These are phyloP conservation scores for Helenozyma rhizophorensis DNA, from an alignment of 805 yeast species.

Conservation along the genomic window DNA sequence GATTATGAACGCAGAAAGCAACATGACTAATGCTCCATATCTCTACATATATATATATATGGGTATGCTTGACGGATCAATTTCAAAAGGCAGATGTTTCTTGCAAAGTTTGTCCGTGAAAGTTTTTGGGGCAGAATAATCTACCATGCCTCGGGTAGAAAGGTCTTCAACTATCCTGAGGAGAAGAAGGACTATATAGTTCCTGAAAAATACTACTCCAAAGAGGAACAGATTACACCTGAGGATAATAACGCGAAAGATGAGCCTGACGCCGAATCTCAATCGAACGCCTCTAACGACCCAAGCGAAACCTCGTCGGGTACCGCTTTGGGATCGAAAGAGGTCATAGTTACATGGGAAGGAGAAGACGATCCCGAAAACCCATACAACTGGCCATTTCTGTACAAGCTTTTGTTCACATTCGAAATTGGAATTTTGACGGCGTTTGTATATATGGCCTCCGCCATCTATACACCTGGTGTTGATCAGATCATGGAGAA, in stretches of 20 bases:
- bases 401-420: conserved; percentile 35
- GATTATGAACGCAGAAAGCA: no score
- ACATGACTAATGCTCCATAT: no score
- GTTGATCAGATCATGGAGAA: conserved; percentile 40
- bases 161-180: conserved; percentile 20
- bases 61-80: no score
- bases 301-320: no score
- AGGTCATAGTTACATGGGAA: conserved; percentile 27
- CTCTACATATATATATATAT: no score
- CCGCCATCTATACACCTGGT: conserved; percentile 55
- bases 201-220: conserved; percentile 27
- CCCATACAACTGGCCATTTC: conserved; percentile 53
- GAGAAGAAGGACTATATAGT: conserved; percentile 25
- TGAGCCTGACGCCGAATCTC: no score
- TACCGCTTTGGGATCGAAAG: no score
- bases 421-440: conserved; percentile 43
- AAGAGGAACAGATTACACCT: background rate
- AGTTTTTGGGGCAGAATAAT: conserved; percentile 25
- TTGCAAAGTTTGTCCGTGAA: conserved; percentile 21
- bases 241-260: background rate
- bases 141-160: conserved; percentile 25
- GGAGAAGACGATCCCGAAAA: conserved; percentile 49
- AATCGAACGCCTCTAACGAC: no score
- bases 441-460: conserved; percentile 50
- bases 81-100: no score